These are phyloP conservation scores for Mallotus repandus DNA, from an alignment of 441 rosid species.

Conservation along the genomic window DNA sequence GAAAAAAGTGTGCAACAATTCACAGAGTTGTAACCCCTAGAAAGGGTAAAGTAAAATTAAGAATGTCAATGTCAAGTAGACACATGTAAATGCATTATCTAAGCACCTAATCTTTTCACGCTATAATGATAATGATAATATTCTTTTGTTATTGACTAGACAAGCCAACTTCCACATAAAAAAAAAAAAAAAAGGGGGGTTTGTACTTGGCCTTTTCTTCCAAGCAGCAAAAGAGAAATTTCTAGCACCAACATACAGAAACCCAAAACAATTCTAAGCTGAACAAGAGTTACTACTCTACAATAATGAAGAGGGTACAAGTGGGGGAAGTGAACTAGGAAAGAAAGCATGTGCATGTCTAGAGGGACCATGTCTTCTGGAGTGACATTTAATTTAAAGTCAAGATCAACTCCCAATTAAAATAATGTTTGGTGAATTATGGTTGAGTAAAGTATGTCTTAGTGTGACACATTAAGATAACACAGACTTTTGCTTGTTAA, in stretches of 20 bases:
- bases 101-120: not conserved
- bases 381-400: not conserved
- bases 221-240: not conserved
- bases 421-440: slow-evolving; percentile 20
- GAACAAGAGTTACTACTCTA: slow-evolving; percentile 2
- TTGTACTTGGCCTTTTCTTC: not conserved
- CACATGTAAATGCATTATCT: not conserved
- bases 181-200: not conserved
- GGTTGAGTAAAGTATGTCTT: not conserved
- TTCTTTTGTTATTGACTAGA: slow-evolving; percentile 14
- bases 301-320: slow-evolving; percentile 2
- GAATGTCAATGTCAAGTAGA: not conserved
- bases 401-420: slow-evolving; percentile 10
- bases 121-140: not conserved
- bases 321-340: not conserved
- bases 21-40: too few species aligned
- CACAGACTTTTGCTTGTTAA: too few species aligned
- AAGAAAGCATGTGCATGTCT: slow-evolving; percentile 3
- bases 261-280: not conserved
- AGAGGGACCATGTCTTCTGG: not conserved
- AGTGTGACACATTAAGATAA: too few species aligned
- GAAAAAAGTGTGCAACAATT: too few species aligned
- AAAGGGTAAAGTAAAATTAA: not conserved
- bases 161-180: slow-evolving; percentile 13
- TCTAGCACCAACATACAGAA: too few species aligned